Percentiles rank a stretch among this genome's conserved stretches.
phyloP scores from a whole-genome alignment of 768 basidiomycete species.

The Leccinum boreale region DNA sequence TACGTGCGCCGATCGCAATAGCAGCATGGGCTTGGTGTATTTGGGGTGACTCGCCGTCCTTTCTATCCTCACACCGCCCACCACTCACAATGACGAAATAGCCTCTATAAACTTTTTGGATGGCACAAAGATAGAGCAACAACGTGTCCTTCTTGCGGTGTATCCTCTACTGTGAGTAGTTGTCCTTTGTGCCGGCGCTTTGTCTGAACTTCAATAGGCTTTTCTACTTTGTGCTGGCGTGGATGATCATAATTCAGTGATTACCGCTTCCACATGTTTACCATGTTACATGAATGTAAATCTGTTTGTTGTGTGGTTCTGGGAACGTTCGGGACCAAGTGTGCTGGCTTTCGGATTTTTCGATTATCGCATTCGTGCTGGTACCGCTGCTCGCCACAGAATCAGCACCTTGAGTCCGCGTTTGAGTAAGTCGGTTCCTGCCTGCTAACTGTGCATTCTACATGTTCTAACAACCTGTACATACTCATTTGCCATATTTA shows the following conservation, averaged over 20 bases:
- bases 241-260: slow-evolving; percentile 95
- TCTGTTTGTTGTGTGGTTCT: slow-evolving; percentile 2
- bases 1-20: slow-evolving; percentile 83
- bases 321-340: not conserved
- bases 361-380: not conserved
- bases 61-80: not conserved
- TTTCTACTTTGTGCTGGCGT: slow-evolving; percentile 92
- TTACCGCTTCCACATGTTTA: not conserved
- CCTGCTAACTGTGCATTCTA: not conserved
- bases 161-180: slow-evolving; percentile 85
- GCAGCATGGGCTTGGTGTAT: slow-evolving; percentile 94
- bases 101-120: slow-evolving; percentile 95
- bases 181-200: not conserved
- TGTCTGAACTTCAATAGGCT: slow-evolving; percentile 44
- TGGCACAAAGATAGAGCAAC: slow-evolving; percentile 90
- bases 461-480: not conserved
- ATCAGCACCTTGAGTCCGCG: not conserved
- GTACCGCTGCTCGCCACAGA: not conserved
- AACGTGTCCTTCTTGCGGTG: slow-evolving; percentile 87
- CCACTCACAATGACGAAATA: slow-evolving; percentile 28
- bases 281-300: slow-evolving; percentile 15
- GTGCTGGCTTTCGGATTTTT: not conserved
- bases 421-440: not conserved
- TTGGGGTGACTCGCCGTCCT: slow-evolving; percentile 64
- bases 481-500: too few relatives aligned